These are phyloP conservation scores for Ogataea methylovora DNA, from an alignment of 805 yeast genomes.

Conservation along the genomic window DNA sequence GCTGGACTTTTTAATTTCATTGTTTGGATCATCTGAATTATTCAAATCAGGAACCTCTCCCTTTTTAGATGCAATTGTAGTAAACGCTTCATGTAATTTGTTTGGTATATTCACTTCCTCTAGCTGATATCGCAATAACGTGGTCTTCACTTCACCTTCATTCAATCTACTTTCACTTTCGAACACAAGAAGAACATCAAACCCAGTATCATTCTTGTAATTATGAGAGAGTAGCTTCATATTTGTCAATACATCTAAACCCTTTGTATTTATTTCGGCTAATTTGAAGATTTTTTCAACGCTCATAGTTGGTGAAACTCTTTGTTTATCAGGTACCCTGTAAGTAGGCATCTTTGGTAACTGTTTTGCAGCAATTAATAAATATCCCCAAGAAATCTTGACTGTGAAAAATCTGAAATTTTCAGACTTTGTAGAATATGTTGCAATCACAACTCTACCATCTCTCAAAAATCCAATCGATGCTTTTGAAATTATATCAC, in stretches of 20 bases:
- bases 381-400: constrained; percentile 48
- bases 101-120: constrained; percentile 9
- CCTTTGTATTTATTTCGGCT: constrained; percentile 22
- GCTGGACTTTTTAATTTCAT: not conserved
- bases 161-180: constrained; percentile 15
- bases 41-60: constrained; percentile 8
- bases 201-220: constrained; percentile 30
- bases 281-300: constrained; percentile 24
- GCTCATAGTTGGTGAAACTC: constrained; percentile 31
- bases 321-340: constrained; percentile 40
- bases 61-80: constrained; percentile 13
- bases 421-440: constrained; percentile 28
- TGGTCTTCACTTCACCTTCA: constrained; percentile 11
- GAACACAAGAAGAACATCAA: constrained; percentile 41
- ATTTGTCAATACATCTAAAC: constrained; percentile 20
- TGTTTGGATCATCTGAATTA: not conserved
- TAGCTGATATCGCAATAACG: constrained; percentile 18
- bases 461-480: constrained; percentile 47
- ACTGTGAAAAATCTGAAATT: constrained; percentile 35
- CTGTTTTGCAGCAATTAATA: constrained; percentile 37
- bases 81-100: constrained; percentile 17
- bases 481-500: constrained; percentile 24
- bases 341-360: constrained; percentile 40
- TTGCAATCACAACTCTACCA: constrained; percentile 36
- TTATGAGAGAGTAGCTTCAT: constrained; percentile 41